phyloP scores from a whole-genome alignment of 2,329 filamentous ascomycete genomes.

The Phaeosphaeriaceae sp. region DNA sequence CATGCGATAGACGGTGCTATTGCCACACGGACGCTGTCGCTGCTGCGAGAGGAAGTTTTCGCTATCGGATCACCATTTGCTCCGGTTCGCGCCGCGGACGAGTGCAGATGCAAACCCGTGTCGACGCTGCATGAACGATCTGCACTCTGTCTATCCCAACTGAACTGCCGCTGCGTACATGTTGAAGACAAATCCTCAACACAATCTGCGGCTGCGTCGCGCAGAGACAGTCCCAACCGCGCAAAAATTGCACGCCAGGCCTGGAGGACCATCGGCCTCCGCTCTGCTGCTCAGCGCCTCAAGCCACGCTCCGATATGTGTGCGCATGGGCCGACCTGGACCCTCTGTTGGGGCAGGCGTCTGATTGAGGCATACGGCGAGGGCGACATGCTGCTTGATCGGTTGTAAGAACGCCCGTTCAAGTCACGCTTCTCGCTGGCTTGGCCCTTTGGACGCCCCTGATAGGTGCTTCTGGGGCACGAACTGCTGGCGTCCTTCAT shows the following conservation, averaged over 20 bases:
- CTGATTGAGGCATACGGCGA: slow-evolving; percentile 21
- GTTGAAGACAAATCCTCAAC: slow-evolving; percentile 26
- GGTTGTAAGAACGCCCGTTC: slow-evolving; percentile 37
- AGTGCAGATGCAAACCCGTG: slow-evolving; percentile 9
- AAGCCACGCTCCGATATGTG: slow-evolving; percentile 31
- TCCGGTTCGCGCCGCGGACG: not conserved
- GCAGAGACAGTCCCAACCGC: slow-evolving; percentile 18
- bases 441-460: not conserved
- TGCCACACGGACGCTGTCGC: not conserved
- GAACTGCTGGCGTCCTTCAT: slow-evolving; percentile 1
- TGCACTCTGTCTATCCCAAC: slow-evolving; percentile 17
- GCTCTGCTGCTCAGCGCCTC: slow-evolving; percentile 29
- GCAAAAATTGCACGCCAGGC: slow-evolving; percentile 18
- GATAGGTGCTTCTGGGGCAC: slow-evolving; percentile 3
- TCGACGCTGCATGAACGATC: slow-evolving; percentile 25
- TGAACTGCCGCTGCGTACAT: slow-evolving; percentile 24
- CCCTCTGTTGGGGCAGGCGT: slow-evolving; percentile 14
- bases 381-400: slow-evolving; percentile 36
- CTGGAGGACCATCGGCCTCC: slow-evolving; percentile 24
- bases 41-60: not conserved
- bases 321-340: slow-evolving; percentile 29
- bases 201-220: slow-evolving; percentile 24
- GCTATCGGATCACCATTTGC: slow-evolving; percentile 11
- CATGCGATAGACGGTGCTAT: not conserved
- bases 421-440: slow-evolving; percentile 7